A percentile compares a stretch with the other conserved stretches of the same genome.
Evolutionary conservation across 768 basidiomycete genomes (phyloP).

Genomic region (Nidula microcarpa): DNA sequence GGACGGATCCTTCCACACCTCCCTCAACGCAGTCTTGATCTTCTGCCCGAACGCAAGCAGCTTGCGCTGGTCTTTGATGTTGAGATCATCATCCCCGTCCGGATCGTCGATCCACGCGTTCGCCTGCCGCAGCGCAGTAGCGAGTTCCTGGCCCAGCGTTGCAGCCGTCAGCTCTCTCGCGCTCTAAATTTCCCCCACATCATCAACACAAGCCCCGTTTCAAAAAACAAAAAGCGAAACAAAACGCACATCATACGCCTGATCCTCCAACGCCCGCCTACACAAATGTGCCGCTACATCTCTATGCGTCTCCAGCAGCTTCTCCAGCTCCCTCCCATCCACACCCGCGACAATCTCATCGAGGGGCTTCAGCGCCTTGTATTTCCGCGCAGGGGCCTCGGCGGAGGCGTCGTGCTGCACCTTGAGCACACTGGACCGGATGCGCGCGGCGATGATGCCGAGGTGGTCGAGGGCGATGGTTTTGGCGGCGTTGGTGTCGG

Average conservation of each 20-base stretch:
- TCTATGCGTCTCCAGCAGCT: conserved; percentile 58
- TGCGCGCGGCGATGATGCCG: conserved; percentile 84
- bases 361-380: conserved; percentile 48
- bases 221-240: conserved; percentile 1
- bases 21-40: conserved; percentile 61
- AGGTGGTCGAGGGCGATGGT: conserved; percentile 91
- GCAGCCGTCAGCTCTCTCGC: conserved; percentile 80
- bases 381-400: conserved; percentile 17
- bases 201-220: not conserved
- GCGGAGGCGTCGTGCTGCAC: conserved; percentile 30
- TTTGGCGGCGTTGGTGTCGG: conserved; percentile 83
- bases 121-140: conserved; percentile 60
- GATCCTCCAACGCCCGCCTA: conserved; percentile 73
- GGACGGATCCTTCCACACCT: conserved; percentile 68
- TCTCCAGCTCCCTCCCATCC: conserved; percentile 51
- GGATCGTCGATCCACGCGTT: conserved; percentile 46
- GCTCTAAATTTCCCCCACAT: conserved; percentile 43
- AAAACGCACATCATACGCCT: conserved; percentile 69
- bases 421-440: conserved; percentile 58
- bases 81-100: conserved; percentile 40
- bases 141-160: conserved; percentile 80
- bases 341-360: conserved; percentile 66
- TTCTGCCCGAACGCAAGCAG: conserved; percentile 48
- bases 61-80: conserved; percentile 35
- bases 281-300: conserved; percentile 65